Evolutionary conservation across 805 yeast species (phyloP), one percentile per base, ranked within the genome.

Genomic region (Maudiozyma serrabonitensis): DNA sequence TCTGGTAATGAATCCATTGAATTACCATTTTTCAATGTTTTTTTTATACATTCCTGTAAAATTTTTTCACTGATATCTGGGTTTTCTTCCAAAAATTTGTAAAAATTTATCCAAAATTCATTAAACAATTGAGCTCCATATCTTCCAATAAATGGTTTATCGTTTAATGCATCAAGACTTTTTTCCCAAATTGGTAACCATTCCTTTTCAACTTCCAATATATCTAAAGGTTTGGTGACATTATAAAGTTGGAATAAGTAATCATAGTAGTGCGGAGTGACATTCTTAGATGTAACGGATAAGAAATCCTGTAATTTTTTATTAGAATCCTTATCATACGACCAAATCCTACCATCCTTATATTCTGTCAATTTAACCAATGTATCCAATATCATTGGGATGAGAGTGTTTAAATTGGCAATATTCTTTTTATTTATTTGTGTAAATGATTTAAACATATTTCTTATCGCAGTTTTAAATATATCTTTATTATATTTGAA

Each of bases 291-390:
- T 0, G 88, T 84, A 13, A 79, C 52, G 12, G 67, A 67, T 19
- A 84, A 55, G 53, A 81, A 74, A 0, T 67, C 73, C 1, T 69
- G 43, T 11, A 84, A 58, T 50, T 72, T 73, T 3, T 70, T 71
- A 16, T 71, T 69, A 1, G 79, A 54, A 3, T 67, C 66, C 49
- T 82, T 82, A 19, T 69, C 72, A 54, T 74, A 76, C 3, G 71
- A 64, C 82, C 87, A 82, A 45, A 83, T 69, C 28, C 70, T 60
- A 7, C 68, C 75, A 16, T 73, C 69, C 52, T 78, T 75, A 41
- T 71, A 64, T n/a, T 63, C 60, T 15, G 77, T 71, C 26, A 82
- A 55, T 0, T 67, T 56, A 3, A 70, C 63, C 35, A 83, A 56
- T 0, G 80, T 68, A 13, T 74, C 72, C 55, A 84, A 55, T 12